These are phyloP conservation scores for Ophiosphaerella narmari DNA, from an alignment of 2,329 filamentous ascomycete genomes.

Conservation along the genomic window DNA sequence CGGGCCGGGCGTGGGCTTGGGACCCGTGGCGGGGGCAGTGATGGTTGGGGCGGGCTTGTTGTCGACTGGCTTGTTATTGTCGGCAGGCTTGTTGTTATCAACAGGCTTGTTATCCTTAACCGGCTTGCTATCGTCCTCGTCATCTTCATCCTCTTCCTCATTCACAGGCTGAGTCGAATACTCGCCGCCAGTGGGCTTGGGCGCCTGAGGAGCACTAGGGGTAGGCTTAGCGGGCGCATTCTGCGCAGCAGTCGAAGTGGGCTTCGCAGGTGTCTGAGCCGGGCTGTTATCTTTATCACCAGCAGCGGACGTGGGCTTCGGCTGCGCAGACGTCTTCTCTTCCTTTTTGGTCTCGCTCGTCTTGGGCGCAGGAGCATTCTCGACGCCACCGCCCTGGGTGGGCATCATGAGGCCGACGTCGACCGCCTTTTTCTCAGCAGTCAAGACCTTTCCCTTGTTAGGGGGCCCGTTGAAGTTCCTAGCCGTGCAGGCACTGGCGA, in stretches of 20 bases:
- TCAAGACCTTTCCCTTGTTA: conserved; percentile 49
- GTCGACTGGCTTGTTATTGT: conserved; percentile 1
- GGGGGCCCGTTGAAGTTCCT: conserved; percentile 51
- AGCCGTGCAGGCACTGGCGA: conserved; percentile 49
- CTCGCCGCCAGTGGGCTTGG: conserved; percentile 3
- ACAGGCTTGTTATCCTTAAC: not conserved
- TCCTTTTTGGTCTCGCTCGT: conserved; percentile 7
- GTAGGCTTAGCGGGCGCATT: conserved; percentile 10
- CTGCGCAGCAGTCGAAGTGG: conserved; percentile 5
- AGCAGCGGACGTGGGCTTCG: conserved; percentile 3
- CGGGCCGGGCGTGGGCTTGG: conserved; percentile 22
- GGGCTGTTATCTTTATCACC: conserved; percentile 1
- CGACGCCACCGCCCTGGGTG: conserved; percentile 15
- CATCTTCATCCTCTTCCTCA: conserved; percentile 5
- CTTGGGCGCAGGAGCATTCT: conserved; percentile 20
- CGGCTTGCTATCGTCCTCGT: conserved; percentile 1
- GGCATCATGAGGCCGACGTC: conserved; percentile 37
- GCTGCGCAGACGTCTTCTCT: conserved; percentile 9
- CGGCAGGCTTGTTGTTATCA: not conserved
- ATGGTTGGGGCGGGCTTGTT: conserved; percentile 10
- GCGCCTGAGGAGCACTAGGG: conserved; percentile 12
- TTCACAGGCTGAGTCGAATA: conserved; percentile 8
- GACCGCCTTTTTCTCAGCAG: conserved; percentile 32
- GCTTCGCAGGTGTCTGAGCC: conserved; percentile 1
- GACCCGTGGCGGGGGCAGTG: conserved; percentile 20